phyloP scores from a whole-genome alignment of 805 yeast species.

The Candida coquimbonensis region DNA sequence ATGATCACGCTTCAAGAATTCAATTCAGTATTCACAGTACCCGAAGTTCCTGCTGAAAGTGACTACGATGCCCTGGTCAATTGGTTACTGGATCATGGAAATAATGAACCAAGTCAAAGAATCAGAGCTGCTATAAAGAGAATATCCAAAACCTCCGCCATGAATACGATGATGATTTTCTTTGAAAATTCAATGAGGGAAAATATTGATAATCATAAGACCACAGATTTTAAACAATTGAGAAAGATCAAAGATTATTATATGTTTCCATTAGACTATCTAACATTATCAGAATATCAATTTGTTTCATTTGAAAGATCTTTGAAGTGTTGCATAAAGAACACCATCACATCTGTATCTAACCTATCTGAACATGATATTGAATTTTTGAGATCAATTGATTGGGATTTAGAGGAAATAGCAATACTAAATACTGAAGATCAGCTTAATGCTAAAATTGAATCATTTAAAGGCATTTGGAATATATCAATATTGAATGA shows the following conservation, averaged over 20 bases:
- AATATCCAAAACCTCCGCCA: neutral
- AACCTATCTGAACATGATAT: constrained; percentile 7
- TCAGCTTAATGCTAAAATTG: constrained; percentile 1
- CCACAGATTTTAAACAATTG: constrained; percentile 6
- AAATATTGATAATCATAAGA: constrained; percentile 5
- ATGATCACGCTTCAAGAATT: constrained; percentile 1
- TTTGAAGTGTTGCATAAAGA: constrained; percentile 12
- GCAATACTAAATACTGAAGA: constrained; percentile 8
- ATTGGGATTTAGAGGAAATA: constrained; percentile 14
- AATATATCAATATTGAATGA: constrained; percentile 10
- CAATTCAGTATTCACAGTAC: constrained; percentile 11
- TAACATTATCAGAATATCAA: constrained; percentile 11
- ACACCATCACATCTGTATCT: constrained; percentile 3
- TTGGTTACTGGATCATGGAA: constrained; percentile 20
- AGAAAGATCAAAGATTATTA: constrained; percentile 14
- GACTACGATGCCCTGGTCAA: constrained; percentile 16
- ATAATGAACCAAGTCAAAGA: constrained; percentile 20
- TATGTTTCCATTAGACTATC: constrained; percentile 14
- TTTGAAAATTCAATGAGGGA: constrained; percentile 15
- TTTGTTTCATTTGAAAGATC: constrained; percentile 12
- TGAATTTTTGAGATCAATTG: constrained; percentile 14
- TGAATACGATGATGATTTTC: constrained; percentile 7
- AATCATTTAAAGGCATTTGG: constrained; percentile 13
- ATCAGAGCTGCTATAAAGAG: constrained; percentile 16
- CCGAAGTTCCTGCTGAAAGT: constrained; percentile 16